Conservation (phyloP, 768 basidiomycete species). For the Amanita subjunquillea region DNA sequence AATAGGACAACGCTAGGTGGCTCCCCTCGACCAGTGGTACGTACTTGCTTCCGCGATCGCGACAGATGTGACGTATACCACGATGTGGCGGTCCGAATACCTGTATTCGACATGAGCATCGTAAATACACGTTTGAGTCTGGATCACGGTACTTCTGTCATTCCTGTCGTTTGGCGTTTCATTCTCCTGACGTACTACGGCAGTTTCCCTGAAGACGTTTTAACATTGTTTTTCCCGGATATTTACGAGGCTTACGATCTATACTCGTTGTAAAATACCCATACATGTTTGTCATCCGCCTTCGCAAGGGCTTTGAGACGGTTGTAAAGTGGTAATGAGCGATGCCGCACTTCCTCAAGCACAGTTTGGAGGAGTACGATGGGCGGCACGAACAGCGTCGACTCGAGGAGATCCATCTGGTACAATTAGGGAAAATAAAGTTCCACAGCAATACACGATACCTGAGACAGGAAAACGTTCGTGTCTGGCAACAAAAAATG, state of each 20-base stretch:
- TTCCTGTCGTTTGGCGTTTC: constrained; percentile 92
- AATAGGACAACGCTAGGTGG: constrained; percentile 66
- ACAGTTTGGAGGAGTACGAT: constrained; percentile 93
- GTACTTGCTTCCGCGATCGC: constrained; percentile 38
- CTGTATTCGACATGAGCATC: constrained; percentile 24
- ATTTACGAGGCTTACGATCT: constrained; percentile 44
- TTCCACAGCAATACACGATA: constrained; percentile 15
- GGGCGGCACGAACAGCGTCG: constrained; percentile 60
- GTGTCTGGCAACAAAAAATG: constrained; percentile 91
- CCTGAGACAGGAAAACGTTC: constrained; percentile 90
- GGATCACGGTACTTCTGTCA: constrained; percentile 64
- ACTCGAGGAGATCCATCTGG: constrained; percentile 93
- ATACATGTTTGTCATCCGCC: constrained; percentile 77
- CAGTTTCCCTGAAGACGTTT: constrained; percentile 52
- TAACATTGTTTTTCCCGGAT: neutral
- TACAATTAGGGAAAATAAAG: constrained; percentile 2
- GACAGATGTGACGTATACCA: constrained; percentile 81
- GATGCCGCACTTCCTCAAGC: constrained; percentile 91
- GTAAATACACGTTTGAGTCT: neutral
- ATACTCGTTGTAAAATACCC: constrained; percentile 85
- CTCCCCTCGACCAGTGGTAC: constrained; percentile 32
- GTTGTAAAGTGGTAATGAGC: constrained; percentile 87
- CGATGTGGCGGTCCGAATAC: constrained; percentile 76
- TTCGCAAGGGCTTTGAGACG: constrained; percentile 78
- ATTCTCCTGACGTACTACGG: constrained; percentile 61